phyloP scores from a whole-genome alignment of 1,284 basidiomycete species.

The Cryptococcus sp. region DNA sequence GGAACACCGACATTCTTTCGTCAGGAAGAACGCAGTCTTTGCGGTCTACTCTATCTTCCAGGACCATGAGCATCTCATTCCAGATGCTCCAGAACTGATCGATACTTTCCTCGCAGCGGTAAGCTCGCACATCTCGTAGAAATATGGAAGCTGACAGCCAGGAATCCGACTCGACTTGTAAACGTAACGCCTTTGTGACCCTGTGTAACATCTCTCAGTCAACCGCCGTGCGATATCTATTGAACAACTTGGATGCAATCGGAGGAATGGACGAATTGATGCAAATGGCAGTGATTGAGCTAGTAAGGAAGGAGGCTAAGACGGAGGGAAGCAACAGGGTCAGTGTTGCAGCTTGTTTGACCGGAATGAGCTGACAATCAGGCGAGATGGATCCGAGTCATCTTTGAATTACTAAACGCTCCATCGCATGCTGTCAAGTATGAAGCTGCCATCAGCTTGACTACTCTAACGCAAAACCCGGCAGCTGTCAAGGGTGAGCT shows the following conservation, averaged over 20 bases:
- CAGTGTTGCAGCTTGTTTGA: conserved; percentile 37
- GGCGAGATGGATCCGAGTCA: conserved; percentile 87
- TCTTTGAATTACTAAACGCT: conserved; percentile 91
- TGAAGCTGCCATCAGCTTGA: conserved; percentile 93
- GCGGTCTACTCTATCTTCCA: conserved; percentile 92
- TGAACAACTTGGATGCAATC: conserved; percentile 80
- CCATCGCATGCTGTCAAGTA: conserved; percentile 95
- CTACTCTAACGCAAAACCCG: conserved; percentile 90
- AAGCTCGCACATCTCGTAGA: conserved; percentile 13
- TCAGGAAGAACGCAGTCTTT: conserved; percentile 98
- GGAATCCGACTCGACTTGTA: conserved; percentile 93
- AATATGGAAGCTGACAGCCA: conserved; percentile 14
- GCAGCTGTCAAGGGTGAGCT: conserved; percentile 83
- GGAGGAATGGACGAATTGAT: conserved; percentile 82
- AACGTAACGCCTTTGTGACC: conserved; percentile 95
- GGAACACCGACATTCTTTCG: conserved; percentile 97
- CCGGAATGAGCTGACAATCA: conserved; percentile 37
- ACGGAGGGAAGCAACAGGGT: conserved; percentile 74
- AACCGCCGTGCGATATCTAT: conserved; percentile 87
- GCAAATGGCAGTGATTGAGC: conserved; percentile 94
- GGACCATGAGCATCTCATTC: conserved; percentile 89
- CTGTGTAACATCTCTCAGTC: conserved; percentile 83
- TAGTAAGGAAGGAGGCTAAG: conserved; percentile 87
- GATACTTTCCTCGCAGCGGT: conserved; percentile 92
- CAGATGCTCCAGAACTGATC: conserved; percentile 94